phyloP scores from a whole-genome alignment of 441 rosid species.

The Melastoma candidum region DNA sequence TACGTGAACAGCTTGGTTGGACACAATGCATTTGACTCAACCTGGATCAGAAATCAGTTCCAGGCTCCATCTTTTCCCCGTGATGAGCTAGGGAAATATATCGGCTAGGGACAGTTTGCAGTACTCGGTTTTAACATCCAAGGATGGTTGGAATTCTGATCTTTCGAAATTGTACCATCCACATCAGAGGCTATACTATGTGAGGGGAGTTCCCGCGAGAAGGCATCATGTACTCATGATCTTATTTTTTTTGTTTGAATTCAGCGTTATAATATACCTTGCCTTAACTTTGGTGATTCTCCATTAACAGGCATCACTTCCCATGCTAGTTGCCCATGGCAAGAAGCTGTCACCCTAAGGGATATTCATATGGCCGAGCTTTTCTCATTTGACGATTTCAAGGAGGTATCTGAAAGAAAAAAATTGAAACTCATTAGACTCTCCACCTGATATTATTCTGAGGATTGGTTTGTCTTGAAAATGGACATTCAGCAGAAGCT shows the following conservation, averaged over 20 bases:
- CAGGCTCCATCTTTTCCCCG: conserved; percentile 64
- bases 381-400: conserved; percentile 58
- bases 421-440: too few species aligned
- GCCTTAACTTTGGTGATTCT: conserved; percentile 7
- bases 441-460: too few species aligned
- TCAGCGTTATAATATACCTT: neutral
- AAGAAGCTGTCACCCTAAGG: conserved; percentile 70
- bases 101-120: conserved; percentile 26
- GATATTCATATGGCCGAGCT: conserved; percentile 36
- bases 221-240: conserved; percentile 50
- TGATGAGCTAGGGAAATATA: conserved; percentile 59
- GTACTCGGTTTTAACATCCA: conserved; percentile 29
- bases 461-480: too few species aligned
- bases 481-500: too few species aligned
- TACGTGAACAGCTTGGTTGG: conserved; percentile 45
- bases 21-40: conserved; percentile 33
- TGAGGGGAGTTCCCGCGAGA: conserved; percentile 54
- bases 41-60: conserved; percentile 49
- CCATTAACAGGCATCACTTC: conserved; percentile 50
- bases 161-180: conserved; percentile 39
- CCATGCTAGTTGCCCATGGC: conserved; percentile 91
- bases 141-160: conserved; percentile 24
- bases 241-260: conserved; percentile 5
- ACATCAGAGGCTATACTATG: conserved; percentile 69
- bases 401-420: conserved; percentile 37